A percentile compares a stretch with the other conserved stretches of the same genome.
These are phyloP conservation scores for Penicillium fuscoglaucum DNA, from an alignment of 2,329 filamentous ascomycete genomes.

Conservation along the genomic window DNA sequence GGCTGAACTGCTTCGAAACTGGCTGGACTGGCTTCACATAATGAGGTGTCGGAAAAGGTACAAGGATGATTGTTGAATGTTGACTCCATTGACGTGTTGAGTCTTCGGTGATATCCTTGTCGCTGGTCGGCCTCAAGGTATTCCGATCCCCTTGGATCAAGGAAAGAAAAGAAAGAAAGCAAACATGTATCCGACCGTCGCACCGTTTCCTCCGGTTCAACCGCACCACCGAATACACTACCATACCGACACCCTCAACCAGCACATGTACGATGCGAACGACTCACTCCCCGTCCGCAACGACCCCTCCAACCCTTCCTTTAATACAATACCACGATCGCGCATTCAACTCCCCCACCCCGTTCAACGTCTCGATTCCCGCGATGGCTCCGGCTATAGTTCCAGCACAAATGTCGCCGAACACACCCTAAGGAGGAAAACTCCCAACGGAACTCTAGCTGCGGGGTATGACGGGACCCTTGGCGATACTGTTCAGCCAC, in stretches of 20 bases:
- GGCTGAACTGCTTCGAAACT: not conserved
- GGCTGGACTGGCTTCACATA: constrained; percentile 33
- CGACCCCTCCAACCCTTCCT: constrained; percentile 29
- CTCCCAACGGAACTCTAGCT: constrained; percentile 87
- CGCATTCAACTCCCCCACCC: constrained; percentile 43
- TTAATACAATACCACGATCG: constrained; percentile 32
- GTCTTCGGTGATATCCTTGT: constrained; percentile 16
- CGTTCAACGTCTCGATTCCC: constrained; percentile 38
- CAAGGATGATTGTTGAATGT: constrained; percentile 43
- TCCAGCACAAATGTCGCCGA: constrained; percentile 49
- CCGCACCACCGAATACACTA: constrained; percentile 42
- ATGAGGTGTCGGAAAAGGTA: constrained; percentile 49
- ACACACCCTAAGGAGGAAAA: constrained; percentile 85
- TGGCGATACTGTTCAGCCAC: constrained; percentile 64
- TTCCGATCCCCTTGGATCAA: constrained; percentile 15
- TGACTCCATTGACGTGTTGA: constrained; percentile 27
- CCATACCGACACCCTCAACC: constrained; percentile 32
- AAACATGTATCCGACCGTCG: constrained; percentile 53
- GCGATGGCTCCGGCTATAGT: constrained; percentile 28
- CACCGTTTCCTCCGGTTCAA: constrained; percentile 45
- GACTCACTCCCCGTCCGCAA: constrained; percentile 28
- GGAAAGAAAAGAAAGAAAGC: constrained; percentile 8
- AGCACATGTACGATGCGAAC: constrained; percentile 34
- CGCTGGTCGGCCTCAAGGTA: constrained; percentile 16
- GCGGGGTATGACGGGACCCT: constrained; percentile 87